Evolutionary conservation across 108 stramenopile genomes (phyloP).

Genomic region (Cyclotella atomus): DNA sequence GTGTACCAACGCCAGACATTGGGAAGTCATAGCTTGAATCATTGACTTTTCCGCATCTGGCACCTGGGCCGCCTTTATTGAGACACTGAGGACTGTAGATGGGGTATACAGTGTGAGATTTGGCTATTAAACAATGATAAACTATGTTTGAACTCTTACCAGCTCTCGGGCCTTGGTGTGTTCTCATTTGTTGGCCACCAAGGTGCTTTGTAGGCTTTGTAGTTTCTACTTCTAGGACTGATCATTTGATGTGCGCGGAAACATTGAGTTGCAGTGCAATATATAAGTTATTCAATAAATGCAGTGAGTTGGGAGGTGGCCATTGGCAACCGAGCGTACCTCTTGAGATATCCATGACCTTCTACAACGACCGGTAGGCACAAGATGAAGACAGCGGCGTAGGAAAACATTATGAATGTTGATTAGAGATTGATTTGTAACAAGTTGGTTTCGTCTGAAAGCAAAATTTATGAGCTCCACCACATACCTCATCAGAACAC

Average conservation of each 20-base stretch:
- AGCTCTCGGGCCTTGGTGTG: conserved; percentile 18
- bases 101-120: neutral
- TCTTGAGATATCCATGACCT: conserved; percentile 26
- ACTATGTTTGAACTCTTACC: conserved; percentile 6
- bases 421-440: too few species aligned
- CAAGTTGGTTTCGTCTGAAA: too few species aligned
- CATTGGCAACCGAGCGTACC: too few species aligned
- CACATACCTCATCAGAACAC: neutral
- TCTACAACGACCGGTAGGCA: neutral
- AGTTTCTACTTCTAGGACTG: conserved; percentile 40
- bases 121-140: neutral
- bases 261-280: neutral
- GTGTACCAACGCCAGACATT: conserved; percentile 26
- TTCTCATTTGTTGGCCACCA: conserved; percentile 33
- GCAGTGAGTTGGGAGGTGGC: too few species aligned
- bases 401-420: neutral
- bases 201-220: conserved; percentile 22
- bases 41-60: conserved; percentile 15
- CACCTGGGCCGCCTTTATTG: conserved; percentile 31
- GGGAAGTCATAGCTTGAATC: conserved; percentile 50
- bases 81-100: conserved; percentile 14
- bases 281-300: too few species aligned
- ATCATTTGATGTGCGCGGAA: neutral
- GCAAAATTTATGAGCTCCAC: neutral
- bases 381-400: neutral